Evolutionary conservation across 805 yeast species (phyloP), one percentile per base, ranked within the genome.

Genomic region (Naumovozyma dairenensis): DNA sequence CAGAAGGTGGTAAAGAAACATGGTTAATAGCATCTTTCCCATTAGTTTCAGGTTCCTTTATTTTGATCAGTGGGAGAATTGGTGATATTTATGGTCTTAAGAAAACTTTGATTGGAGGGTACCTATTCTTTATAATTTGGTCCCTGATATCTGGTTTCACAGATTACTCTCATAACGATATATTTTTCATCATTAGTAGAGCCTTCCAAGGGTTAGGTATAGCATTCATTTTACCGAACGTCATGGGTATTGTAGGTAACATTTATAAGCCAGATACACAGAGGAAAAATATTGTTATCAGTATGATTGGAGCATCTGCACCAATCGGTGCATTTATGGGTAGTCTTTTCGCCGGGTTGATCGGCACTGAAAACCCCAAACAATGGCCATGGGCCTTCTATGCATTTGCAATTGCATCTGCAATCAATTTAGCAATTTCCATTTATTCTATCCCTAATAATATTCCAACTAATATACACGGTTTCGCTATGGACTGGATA

Each of bases 21-120:
- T 78, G 93, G 92, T 72, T 74, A 49, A 67, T 75, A 65, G 85
- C 86, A 2, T 70, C 83, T 0, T 79, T 72, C 49, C 75, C 84
- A 0, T 56, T 81, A 35, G 73, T 84, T 0, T 72, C 79, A 4
- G 89, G 89, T 9, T 77, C 89, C 0, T 74, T 80, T 40, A 80
- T 81, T 32, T 53, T 81, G 24, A 61, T 76, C 4, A 69, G 80
- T 24, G 92, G 92, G 6, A 65, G 77, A 32, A 48, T 79, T 29
- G 92, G 93, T 21, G 93, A 81, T 47, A 60, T 80, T 9, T 73
- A 71, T 44, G 92, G 92, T 0, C 61, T 77, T 34, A 75, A 73
- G 37, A 58, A 51, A 26, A 55, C 73, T n/a, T 62, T 77, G 34
- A 27, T 74, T 0, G 44, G 62, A 4, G 85, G 89, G 1, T 74